phyloP scores from a whole-genome alignment of 1,139 yeast species.

The Kodamaea fungicola region DNA sequence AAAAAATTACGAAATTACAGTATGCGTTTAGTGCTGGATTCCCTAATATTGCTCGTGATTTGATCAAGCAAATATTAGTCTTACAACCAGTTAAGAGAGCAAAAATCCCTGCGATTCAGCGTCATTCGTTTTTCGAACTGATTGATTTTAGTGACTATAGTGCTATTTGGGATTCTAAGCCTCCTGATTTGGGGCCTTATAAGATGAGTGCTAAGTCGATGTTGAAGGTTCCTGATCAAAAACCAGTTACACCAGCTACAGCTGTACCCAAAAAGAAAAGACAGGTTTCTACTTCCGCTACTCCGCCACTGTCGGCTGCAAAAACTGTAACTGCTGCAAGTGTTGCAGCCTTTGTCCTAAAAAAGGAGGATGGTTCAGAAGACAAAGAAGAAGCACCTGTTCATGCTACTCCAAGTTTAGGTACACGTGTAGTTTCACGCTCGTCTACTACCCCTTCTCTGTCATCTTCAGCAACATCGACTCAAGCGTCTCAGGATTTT shows the following conservation, averaged over 20 bases:
- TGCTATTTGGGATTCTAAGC: slow-evolving; percentile 63
- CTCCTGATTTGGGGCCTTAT: slow-evolving; percentile 76
- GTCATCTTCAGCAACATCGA: not conserved
- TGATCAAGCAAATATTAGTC: slow-evolving; percentile 43
- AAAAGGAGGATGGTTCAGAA: slow-evolving; percentile 18
- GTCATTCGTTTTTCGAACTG: slow-evolving; percentile 68
- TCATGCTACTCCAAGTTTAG: slow-evolving; percentile 3
- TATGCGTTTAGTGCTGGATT: slow-evolving; percentile 61
- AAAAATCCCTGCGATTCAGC: slow-evolving; percentile 34
- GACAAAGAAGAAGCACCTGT: slow-evolving; percentile 13
- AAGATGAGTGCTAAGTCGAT: slow-evolving; percentile 54
- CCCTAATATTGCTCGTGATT: slow-evolving; percentile 45
- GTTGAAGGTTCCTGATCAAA: slow-evolving; percentile 51
- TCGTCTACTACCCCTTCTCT: slow-evolving; percentile 6
- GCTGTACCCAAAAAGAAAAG: slow-evolving; percentile 1
- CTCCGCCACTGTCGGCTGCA: not conserved
- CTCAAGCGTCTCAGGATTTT: slow-evolving; percentile 25
- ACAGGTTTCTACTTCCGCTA: not conserved
- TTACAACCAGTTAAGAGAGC: slow-evolving; percentile 43
- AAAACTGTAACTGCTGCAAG: slow-evolving; percentile 33
- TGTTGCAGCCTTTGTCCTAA: slow-evolving; percentile 45
- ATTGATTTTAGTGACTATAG: slow-evolving; percentile 63
- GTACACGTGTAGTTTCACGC: slow-evolving; percentile 1
- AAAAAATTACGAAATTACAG: slow-evolving; percentile 60
- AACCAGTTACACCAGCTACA: slow-evolving; percentile 12